Percentiles rank a stretch among this genome's conserved stretches.
phyloP scores from a whole-genome alignment of 2,329 filamentous ascomycete species.

The Sporothrix humicola region DNA sequence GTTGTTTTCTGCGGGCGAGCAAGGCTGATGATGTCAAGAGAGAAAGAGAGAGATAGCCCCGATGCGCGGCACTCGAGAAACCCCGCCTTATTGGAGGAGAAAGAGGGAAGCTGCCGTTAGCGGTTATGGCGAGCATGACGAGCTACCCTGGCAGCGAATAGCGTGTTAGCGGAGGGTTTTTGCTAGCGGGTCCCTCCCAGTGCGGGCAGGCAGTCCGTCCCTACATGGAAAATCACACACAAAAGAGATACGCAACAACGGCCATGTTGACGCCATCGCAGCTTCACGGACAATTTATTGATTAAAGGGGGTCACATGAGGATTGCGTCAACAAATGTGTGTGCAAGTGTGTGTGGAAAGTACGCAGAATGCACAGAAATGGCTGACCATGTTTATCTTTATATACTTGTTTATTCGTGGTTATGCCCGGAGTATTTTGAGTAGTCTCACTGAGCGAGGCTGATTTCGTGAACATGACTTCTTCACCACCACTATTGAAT shows the following conservation, averaged over 20 bases:
- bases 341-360: no score
- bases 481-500: no score
- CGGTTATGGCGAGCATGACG: not conserved
- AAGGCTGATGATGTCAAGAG: not conserved
- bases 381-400: not conserved
- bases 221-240: no score
- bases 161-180: conserved; percentile 24
- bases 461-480: not conserved
- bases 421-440: not conserved
- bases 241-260: not conserved
- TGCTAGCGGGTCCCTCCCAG: not conserved
- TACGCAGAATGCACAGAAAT: not conserved
- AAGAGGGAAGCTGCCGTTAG: not conserved
- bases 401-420: not conserved
- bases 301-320: conserved; percentile 9
- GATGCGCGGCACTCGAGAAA: not conserved
- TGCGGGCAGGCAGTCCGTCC: not conserved
- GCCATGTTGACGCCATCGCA: conserved; percentile 18
- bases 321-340: conserved; percentile 1
- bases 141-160: not conserved
- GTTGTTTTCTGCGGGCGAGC: not conserved
- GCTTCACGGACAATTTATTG: not conserved
- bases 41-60: not conserved
- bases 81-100: conserved; percentile 3
- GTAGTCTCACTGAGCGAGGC: no score